phyloP scores from a whole-genome alignment of 2,329 filamentous ascomycete species.

The Fusarium decemcellulare region DNA sequence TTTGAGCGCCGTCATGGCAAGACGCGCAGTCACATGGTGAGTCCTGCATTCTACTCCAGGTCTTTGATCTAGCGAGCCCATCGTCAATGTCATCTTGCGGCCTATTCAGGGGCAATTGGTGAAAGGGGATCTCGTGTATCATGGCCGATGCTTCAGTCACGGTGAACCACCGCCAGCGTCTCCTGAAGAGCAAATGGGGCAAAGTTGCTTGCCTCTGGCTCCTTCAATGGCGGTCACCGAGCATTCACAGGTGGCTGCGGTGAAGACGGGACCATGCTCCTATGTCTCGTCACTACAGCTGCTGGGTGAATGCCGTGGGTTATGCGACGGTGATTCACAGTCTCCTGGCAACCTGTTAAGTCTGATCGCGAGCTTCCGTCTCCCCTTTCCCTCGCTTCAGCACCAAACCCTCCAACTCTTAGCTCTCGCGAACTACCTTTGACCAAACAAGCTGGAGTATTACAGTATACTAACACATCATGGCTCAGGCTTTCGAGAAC shows the following conservation, averaged over 20 bases:
- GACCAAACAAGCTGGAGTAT: background rate
- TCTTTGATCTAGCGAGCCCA: background rate
- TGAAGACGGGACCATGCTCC: background rate
- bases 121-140: background rate
- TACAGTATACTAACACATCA: conserved; percentile 44
- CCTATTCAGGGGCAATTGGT: background rate
- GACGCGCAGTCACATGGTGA: conserved; percentile 88
- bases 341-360: background rate
- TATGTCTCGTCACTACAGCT: background rate
- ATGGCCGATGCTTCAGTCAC: background rate
- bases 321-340: conserved; percentile 12
- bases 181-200: background rate
- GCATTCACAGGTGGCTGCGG: background rate
- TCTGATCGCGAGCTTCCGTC: conserved; percentile 5
- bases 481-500: conserved; percentile 93
- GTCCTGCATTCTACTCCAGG: conserved; percentile 52
- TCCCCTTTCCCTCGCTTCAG: background rate
- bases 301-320: conserved; percentile 10
- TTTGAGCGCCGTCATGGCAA: conserved; percentile 82
- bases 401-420: background rate
- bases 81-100: background rate
- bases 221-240: background rate
- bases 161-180: conserved; percentile 8
- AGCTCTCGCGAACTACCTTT: background rate
- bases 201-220: background rate